phyloP scores from a whole-genome alignment of 768 basidiomycete species.

The Asterophora parasitica region DNA sequence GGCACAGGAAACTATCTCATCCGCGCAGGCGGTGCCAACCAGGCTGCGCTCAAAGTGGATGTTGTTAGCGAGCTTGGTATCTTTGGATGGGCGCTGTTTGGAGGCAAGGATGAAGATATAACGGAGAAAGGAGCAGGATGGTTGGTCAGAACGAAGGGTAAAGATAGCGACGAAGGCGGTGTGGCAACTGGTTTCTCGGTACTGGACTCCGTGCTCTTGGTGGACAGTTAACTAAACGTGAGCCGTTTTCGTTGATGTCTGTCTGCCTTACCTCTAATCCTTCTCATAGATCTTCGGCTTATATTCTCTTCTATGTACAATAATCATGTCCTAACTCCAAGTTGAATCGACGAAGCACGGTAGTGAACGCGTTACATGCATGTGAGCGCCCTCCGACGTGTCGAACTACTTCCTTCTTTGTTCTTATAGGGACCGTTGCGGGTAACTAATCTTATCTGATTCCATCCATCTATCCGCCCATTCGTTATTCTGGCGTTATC shows the following conservation, averaged over 20 bases:
- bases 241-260: neutral
- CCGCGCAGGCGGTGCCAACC: constrained; percentile 52
- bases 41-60: constrained; percentile 49
- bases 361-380: too few relatives aligned
- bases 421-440: too few relatives aligned
- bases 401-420: too few relatives aligned
- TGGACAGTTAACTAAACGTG: constrained; percentile 29
- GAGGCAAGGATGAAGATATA: constrained; percentile 33
- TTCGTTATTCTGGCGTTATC: too few relatives aligned
- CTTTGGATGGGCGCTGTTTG: constrained; percentile 86
- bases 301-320: neutral
- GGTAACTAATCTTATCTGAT: too few relatives aligned
- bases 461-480: too few relatives aligned
- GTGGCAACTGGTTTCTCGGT: constrained; percentile 81
- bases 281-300: neutral
- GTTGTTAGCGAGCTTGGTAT: constrained; percentile 90
- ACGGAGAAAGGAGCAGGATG: constrained; percentile 73
- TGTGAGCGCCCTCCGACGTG: too few relatives aligned
- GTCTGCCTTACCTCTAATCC: neutral
- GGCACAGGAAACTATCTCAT: constrained; percentile 70
- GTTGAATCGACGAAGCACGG: too few relatives aligned
- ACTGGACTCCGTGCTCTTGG: constrained; percentile 62
- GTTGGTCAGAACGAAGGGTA: constrained; percentile 85
- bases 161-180: constrained; percentile 89
- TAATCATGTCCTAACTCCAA: neutral